Percentiles rank a stretch among this genome's conserved stretches.
Conservation (phyloP, 768 basidiomycete genomes). For the Phanerodontia chrysosporium region DNA sequence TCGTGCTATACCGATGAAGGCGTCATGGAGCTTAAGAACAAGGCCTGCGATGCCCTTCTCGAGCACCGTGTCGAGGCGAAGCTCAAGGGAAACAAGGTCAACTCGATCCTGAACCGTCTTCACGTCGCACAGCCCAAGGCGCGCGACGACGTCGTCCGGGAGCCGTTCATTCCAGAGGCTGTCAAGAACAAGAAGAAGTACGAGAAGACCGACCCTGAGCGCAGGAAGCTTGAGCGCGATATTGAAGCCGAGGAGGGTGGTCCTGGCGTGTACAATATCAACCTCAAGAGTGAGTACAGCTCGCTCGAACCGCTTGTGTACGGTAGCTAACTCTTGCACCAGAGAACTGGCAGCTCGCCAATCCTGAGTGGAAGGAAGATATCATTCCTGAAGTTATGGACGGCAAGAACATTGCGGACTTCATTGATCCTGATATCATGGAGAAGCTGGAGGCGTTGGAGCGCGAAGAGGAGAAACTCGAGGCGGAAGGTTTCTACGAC, state of each 20-base stretch:
- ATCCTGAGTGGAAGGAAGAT: conserved; percentile 94
- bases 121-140: conserved; percentile 91
- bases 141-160: conserved; percentile 84
- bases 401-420: conserved; percentile 98
- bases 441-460: conserved; percentile 97
- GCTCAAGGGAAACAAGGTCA: conserved; percentile 90
- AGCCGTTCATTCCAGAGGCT: conserved; percentile 85
- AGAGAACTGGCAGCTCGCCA: conserved; percentile 89
- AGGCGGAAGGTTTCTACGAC: conserved; percentile 94
- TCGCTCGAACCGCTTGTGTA: background rate
- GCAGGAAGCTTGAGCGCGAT: conserved; percentile 71
- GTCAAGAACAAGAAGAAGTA: conserved; percentile 77
- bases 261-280: conserved; percentile 87
- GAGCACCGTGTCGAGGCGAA: conserved; percentile 93
- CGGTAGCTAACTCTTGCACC: conserved; percentile 15
- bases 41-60: conserved; percentile 91
- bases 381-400: conserved; percentile 98
- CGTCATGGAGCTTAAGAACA: conserved; percentile 94
- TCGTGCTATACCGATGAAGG: conserved; percentile 97
- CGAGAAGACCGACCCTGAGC: conserved; percentile 83
- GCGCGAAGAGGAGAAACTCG: conserved; percentile 91
- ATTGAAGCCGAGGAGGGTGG: conserved; percentile 84
- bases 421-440: conserved; percentile 95
- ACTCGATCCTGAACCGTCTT: conserved; percentile 89
- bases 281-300: conserved; percentile 70